Percentiles rank a stretch among this genome's conserved stretches.
Evolutionary conservation across 495 filamentous ascomycete species (phyloP).

Genomic region (Beverwykella pulmonaria): DNA sequence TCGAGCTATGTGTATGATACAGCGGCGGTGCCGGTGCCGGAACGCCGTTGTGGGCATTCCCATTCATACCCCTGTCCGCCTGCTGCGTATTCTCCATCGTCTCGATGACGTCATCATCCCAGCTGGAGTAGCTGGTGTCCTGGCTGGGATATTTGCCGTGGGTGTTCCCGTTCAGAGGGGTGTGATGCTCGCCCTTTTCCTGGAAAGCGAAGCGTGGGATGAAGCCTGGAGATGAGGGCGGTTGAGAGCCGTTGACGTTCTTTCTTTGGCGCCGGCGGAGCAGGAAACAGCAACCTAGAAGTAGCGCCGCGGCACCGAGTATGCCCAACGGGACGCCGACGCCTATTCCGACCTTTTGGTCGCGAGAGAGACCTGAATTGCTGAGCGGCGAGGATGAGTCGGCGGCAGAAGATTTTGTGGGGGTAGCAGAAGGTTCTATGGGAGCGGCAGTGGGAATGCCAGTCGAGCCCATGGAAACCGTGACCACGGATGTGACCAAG

Average conservation of each 20-base stretch:
- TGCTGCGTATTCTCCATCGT: background rate
- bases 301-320: conserved; percentile 41
- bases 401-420: background rate
- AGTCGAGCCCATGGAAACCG: background rate
- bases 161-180: background rate
- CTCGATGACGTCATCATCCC: conserved; percentile 29
- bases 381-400: background rate
- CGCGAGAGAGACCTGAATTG: conserved; percentile 3
- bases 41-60: too few relatives aligned
- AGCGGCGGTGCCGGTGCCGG: conserved; percentile 18
- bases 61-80: too few relatives aligned
- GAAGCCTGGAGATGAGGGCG: conserved; percentile 34
- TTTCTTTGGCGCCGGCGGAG: conserved; percentile 42
- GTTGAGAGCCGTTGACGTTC: conserved; percentile 10
- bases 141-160: background rate
- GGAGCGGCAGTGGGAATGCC: background rate
- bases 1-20: conserved; percentile 29
- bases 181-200: conserved; percentile 17
- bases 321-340: conserved; percentile 32
- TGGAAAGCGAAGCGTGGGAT: conserved; percentile 33
- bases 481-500: conserved; percentile 9
- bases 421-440: too few relatives aligned
- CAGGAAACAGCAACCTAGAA: conserved; percentile 42
- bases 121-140: background rate
- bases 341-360: conserved; percentile 30